Evolutionary conservation across 2,329 filamentous ascomycete species (phyloP).

Genomic region (Paramyrothecium roridum): DNA sequence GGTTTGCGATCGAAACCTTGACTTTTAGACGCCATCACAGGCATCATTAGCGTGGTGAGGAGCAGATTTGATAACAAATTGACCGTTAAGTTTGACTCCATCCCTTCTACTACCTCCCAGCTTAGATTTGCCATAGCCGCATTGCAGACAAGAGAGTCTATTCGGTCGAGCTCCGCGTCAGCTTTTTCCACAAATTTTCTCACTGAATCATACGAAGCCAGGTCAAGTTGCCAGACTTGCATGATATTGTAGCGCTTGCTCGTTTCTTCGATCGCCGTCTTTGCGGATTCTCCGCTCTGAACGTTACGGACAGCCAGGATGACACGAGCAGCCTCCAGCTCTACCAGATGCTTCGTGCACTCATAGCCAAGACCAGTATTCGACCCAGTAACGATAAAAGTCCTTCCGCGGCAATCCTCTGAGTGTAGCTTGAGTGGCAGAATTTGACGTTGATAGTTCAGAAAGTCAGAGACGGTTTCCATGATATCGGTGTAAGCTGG

Average conservation of each 20-base stretch:
- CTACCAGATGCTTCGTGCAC: constrained; percentile 26
- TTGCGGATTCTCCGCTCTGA: neutral
- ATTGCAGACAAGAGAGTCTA: neutral
- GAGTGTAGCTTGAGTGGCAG: neutral
- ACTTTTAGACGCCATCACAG: constrained; percentile 34
- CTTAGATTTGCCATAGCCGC: neutral
- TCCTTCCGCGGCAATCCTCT: neutral
- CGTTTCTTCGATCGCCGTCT: neutral
- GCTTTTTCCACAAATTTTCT: neutral
- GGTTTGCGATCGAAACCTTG: constrained; percentile 25
- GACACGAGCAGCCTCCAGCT: constrained; percentile 22
- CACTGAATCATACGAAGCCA: constrained; percentile 13
- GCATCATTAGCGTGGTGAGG: constrained; percentile 39
- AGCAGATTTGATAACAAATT: constrained; percentile 24
- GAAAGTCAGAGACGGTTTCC: too few species aligned
- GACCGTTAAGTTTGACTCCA: neutral
- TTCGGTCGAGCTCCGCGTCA: neutral
- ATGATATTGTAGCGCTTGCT: constrained; percentile 12
- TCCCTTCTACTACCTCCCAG: neutral
- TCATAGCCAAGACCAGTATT: constrained; percentile 31
- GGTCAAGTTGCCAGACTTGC: constrained; percentile 38
- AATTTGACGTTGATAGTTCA: neutral
- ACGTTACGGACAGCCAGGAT: constrained; percentile 26
- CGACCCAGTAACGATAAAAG: constrained; percentile 28
- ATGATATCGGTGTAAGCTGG: too few species aligned